A percentile compares a stretch with the other conserved stretches of the same genome.
Evolutionary conservation across 306 rosid genomes (phyloP).

Genomic region (Castanea mollissima): DNA sequence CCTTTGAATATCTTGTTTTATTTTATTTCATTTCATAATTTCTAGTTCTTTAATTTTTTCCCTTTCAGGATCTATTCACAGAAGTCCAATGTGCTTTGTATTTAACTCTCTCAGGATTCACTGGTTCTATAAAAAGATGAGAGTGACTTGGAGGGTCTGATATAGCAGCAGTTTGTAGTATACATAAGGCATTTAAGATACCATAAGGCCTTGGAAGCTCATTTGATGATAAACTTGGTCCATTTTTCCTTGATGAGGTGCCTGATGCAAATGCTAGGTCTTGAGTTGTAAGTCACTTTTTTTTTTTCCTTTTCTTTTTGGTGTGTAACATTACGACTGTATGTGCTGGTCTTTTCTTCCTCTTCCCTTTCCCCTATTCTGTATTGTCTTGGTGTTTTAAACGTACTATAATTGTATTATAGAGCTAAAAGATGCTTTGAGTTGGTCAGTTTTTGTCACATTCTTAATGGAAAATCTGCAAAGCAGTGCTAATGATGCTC

Average conservation of each 20-base stretch:
- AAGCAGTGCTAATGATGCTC: no score
- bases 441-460: no score
- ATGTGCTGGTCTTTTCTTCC: background rate
- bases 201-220: slow-evolving; percentile 8
- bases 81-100: slow-evolving; percentile 66
- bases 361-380: background rate
- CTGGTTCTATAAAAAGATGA: slow-evolving; percentile 37
- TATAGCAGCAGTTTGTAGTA: slow-evolving; percentile 66
- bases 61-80: slow-evolving; percentile 59
- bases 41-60: background rate
- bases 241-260: no score
- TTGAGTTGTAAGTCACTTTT: no score
- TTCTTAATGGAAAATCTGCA: no score
- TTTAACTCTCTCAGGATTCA: slow-evolving; percentile 28
- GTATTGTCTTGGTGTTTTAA: no score
- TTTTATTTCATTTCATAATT: background rate
- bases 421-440: no score
- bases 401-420: no score
- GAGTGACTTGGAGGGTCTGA: slow-evolving; percentile 51
- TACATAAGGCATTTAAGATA: slow-evolving; percentile 78
- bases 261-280: no score
- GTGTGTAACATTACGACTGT: no score
- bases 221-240: no score
- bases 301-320: no score
- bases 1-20: background rate